Base-by-base conservation (phyloP, 1,284 basidiomycete genomes). In the Cutaneotrichosporon sp. region DNA sequence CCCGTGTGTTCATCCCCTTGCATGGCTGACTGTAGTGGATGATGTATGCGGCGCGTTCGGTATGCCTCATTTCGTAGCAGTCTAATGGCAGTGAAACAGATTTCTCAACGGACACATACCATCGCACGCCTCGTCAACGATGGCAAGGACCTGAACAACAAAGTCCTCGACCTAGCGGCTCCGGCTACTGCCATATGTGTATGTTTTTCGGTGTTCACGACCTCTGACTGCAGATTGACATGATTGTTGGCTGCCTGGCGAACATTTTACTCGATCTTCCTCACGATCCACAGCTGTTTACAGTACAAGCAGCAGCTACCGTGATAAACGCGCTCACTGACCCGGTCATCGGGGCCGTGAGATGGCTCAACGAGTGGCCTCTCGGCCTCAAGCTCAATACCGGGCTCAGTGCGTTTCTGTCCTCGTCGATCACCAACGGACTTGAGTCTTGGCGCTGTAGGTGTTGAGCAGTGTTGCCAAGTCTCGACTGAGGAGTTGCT, bases 341-440 rank as follows among this genome's bases (percentile, higher is more conserved):
- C 17, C 57, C 53, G 2, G 27, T 53, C 7, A 53, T 67, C 17
- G 29, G 24, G 0, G 54, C 54, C 4, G 54, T 73, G 24, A 41
- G 46, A 38, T 97, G 93, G 93, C 79, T 98, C 4, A 87, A 94
- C 68, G 84, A 86, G 52, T 98, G 96, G 93, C 94, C 94, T 0
- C 90, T 87, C 0, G 94, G 96, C 1, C 76, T 98, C 38, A 98
- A 98, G 75, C 84, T 98, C 54, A 98, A 98, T 68, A 90, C 90
- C 0, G 90, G 97, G 61, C 80, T 97, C 16, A 88, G 90, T 61
- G 77, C 80, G 17, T 88, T 94, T 66, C 88, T 91, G 63, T 84
- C 85, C 29, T 80, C 84, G 53, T 79, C 82, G 0, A 85, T 93
- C 51, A 77, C 83, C 1, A 79, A 80, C 22, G 59, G 85, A 5